Base-by-base conservation (phyloP, 1,284 basidiomycete genomes). In the Chiua sp. region DNA sequence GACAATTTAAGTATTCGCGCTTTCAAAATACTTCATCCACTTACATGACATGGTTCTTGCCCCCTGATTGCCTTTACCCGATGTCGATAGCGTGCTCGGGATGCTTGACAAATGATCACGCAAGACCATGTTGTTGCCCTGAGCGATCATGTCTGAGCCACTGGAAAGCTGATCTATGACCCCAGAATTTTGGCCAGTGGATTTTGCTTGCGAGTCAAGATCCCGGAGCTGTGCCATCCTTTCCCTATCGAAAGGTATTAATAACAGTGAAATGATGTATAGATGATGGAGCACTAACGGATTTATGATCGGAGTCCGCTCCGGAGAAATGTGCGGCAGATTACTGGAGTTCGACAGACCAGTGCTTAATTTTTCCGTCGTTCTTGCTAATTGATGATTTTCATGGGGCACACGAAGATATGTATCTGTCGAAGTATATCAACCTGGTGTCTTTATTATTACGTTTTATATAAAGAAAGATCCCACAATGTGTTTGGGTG, bases 161-260 rank as follows among this genome's bases (percentile, higher is more conserved):
- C n/a, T n/a, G n/a, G n/a, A n/a, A n/a, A 53, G 20, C 12, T 60
- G 50, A 28, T 50, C 56, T 47, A 35, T 35, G n/a, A 59, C 22
- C 12, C 37, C 20, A 35, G 46, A 18, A 7, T 42, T 48, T 20
- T 61, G 35, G 2, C 35, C 7, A 18, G 39, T 10, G 22, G 35
- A 30, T 4, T 32, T 39, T 58, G 4, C 42, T 44, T 44, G 32
- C 22, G n/a, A 8, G 47, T 7, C 12, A 22, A n/a, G 7, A 20
- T 48, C 39, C 32, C 20, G 32, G 2, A 11, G 42, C 26, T 11
- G 22, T n/a, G 30, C 33, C 22, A 20, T 33, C 1, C 32, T 23
- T 37, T 61, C 52, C 18, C 26, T 23, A 16, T 42, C 39, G 16
- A n/a, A 20, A 12, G 3, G 51, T 32, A 32, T 32, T 10, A 32